Base-by-base conservation (phyloP, 176 grass and related monocot genomes). In the Triticum monococcum region DNA sequence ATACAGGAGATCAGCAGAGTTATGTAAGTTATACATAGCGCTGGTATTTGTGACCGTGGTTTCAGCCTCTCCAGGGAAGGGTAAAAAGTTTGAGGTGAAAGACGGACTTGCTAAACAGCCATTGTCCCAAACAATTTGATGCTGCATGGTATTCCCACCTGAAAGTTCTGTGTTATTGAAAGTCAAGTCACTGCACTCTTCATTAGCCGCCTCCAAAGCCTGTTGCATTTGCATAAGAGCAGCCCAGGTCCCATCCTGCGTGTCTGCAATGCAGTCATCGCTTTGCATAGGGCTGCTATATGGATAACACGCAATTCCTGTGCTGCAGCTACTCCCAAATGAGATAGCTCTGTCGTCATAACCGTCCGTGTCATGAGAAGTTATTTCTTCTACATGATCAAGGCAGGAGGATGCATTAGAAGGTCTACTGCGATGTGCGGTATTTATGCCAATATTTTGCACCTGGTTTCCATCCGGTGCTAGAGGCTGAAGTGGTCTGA, bases 151-250 rank as follows among this genome's bases (percentile, higher is more conserved):
- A 63, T 81, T 88, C 12, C 89, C 89, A 81, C 69, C 86, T 54
- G 89, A 88, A 52, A 88, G 50, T 52, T 88, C 89, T 56, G 81
- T 72, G 63, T 91, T 83, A 64, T 69, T 88, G 38, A 91, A 91
- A 85, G 86, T 91, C 77, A 91, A 91, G 50, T 76, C 86, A 87
- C 89, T 91, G 68, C 86, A 84, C 63, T 91, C 89, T 70, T 91
- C 89, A 77, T 81, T 85, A 18, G 87, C 77, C 32, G 31, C 77
- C 70, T 88, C 81, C 50, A 91, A 77, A 81, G 81, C 86, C 40
- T 91, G 37, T 81, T 88, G 81, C 85, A 91, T 85, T 76, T 88
- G 81, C 81, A 91, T 81, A 77, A 91, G 81, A 52, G 89, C 86
- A 88, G 86, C 78, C 89, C 89, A 91, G 76, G 70, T 85, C 64